These are phyloP conservation scores for Oehlia diaphana DNA, from an alignment of 192 early-diverging fungal species.

Conservation along the genomic window DNA sequence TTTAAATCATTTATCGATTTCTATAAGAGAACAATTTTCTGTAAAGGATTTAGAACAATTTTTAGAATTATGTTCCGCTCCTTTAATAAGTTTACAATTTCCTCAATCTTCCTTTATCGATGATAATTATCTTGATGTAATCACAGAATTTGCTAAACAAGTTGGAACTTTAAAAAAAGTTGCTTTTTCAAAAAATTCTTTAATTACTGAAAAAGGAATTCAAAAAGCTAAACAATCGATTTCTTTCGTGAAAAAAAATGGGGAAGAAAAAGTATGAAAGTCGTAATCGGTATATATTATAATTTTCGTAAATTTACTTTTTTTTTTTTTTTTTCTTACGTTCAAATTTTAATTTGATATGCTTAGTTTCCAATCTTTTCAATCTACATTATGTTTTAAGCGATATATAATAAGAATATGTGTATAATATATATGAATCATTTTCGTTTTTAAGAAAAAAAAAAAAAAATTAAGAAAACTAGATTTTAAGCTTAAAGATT, in stretches of 20 bases:
- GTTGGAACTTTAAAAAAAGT: background rate
- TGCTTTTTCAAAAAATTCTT: background rate
- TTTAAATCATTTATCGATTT: background rate
- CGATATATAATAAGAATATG: no score
- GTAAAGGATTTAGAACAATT: constrained; percentile 3
- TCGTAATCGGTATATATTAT: no score
- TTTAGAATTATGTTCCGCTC: background rate
- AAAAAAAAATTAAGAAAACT: no score
- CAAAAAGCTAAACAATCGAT: background rate
- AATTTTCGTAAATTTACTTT: no score
- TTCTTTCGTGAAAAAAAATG: background rate
- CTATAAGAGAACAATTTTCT: background rate
- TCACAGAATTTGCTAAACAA: background rate
- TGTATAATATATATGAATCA: no score
- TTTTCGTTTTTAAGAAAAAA: no score
- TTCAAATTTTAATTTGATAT: no score
- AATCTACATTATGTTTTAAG: no score
- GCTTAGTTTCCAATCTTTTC: no score
- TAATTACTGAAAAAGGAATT: constrained; percentile 3
- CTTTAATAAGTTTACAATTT: constrained; percentile 19
- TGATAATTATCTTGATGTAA: background rate
- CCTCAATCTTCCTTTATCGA: background rate
- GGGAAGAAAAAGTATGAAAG: background rate
- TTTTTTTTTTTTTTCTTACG: no score
- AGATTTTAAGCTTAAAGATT: no score